phyloP scores from a whole-genome alignment of 495 filamentous ascomycete species.

The Aspergillus panamensis region DNA sequence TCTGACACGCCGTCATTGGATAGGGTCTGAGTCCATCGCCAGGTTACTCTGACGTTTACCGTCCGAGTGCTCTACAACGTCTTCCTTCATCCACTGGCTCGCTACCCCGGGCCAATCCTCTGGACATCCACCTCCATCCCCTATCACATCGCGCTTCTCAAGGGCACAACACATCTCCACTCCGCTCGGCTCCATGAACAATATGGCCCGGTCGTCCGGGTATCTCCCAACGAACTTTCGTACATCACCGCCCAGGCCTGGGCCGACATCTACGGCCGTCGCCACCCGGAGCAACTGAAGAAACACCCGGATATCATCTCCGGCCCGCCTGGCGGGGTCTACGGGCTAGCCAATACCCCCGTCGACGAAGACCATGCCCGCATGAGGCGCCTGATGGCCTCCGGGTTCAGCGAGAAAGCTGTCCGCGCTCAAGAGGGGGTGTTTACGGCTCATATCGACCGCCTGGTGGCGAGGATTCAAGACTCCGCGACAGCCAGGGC shows the following conservation, averaged over 20 bases:
- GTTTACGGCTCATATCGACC: not conserved
- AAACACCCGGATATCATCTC: not conserved
- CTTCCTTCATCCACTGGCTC: conserved; percentile 1
- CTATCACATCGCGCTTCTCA: not conserved
- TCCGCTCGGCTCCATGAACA: not conserved
- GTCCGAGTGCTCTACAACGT: not conserved
- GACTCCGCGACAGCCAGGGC: not conserved
- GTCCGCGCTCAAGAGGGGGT: not conserved
- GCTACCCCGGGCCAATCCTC: conserved; percentile 1
- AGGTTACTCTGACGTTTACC: not conserved
- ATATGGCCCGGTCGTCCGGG: conserved; percentile 1
- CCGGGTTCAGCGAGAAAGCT: not conserved
- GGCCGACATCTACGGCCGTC: conserved; percentile 4
- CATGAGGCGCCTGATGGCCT: not conserved
- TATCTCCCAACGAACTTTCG: conserved; percentile 1
- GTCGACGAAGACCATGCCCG: conserved; percentile 1
- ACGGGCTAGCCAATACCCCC: not conserved
- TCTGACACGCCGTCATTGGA: not conserved
- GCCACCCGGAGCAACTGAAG: not conserved
- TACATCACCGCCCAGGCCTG: conserved; percentile 1
- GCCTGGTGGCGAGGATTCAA: not conserved
- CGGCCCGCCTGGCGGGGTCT: not conserved
- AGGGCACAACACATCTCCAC: conserved; percentile 2
- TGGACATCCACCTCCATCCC: conserved; percentile 1
- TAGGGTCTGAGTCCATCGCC: not conserved